A percentile compares a stretch with the other conserved stretches of the same genome.
phyloP scores from a whole-genome alignment of 345 rosid species.

The Hibiscus syriacus region DNA sequence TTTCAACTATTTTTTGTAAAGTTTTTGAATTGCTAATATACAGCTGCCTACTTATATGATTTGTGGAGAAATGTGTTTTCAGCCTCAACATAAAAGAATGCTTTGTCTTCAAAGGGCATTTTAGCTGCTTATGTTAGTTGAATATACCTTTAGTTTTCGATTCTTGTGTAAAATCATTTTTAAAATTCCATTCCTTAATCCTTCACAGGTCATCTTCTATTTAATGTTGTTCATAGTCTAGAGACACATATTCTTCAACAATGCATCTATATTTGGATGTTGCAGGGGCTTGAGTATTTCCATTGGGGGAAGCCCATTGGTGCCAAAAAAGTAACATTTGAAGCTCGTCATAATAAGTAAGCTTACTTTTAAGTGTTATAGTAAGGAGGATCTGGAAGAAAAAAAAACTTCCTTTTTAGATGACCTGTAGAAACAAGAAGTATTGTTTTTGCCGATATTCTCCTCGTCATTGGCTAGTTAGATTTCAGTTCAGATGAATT shows the following conservation, averaged over 20 bases:
- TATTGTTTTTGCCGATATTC: neutral
- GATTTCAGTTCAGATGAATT: neutral
- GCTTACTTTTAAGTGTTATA: slow-evolving; percentile 28
- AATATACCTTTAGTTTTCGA: neutral
- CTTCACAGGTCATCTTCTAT: neutral
- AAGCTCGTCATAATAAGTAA: slow-evolving; percentile 49
- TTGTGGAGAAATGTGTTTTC: no score
- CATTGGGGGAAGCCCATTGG: slow-evolving; percentile 35
- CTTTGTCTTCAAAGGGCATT: no score
- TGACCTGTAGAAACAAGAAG: neutral
- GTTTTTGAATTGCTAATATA: no score
- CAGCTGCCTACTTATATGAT: no score
- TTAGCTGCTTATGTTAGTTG: neutral
- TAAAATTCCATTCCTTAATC: neutral
- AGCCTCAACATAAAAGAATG: no score
- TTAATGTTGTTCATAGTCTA: slow-evolving; percentile 27
- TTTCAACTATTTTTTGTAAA: no score
- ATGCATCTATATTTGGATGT: slow-evolving; percentile 67
- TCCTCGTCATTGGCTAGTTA: neutral
- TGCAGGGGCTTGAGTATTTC: slow-evolving; percentile 42
- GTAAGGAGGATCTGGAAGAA: neutral
- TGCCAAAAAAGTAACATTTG: slow-evolving; percentile 45
- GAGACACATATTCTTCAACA: slow-evolving; percentile 28
- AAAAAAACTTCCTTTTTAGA: neutral
- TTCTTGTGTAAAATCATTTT: neutral